These are phyloP conservation scores for Sanghuangporus baumii DNA, from an alignment of 1,284 basidiomycete genomes.

Conservation along the genomic window DNA sequence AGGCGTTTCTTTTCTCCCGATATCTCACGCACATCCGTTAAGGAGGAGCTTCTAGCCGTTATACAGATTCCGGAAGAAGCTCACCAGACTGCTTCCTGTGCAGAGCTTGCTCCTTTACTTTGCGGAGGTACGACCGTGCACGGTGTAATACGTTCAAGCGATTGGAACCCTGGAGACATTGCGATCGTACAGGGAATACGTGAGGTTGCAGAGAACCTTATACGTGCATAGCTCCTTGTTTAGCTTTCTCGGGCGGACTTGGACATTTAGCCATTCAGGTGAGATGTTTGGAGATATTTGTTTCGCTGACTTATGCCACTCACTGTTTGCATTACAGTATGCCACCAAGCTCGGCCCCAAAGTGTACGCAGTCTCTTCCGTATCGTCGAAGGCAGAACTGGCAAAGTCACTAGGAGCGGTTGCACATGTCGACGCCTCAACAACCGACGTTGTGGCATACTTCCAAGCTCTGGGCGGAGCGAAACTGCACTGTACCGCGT, in stretches of 20 bases:
- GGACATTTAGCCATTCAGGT: slow-evolving; percentile 26
- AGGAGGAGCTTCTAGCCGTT: not conserved
- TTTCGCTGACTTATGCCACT: not conserved
- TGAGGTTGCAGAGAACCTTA: not conserved
- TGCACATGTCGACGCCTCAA: slow-evolving; percentile 23
- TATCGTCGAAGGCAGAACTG: slow-evolving; percentile 25
- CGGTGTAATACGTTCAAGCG: slow-evolving; percentile 11
- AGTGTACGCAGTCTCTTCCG: slow-evolving; percentile 25
- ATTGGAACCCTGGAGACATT: slow-evolving; percentile 16
- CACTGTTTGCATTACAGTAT: slow-evolving; percentile 6
- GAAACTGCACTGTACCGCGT: slow-evolving; percentile 25
- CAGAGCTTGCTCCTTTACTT: slow-evolving; percentile 22
- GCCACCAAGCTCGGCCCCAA: slow-evolving; percentile 23
- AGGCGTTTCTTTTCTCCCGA: not conserved
- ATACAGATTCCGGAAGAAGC: slow-evolving; percentile 9
- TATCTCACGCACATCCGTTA: not conserved
- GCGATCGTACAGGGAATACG: slow-evolving; percentile 27
- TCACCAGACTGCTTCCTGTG: slow-evolving; percentile 1
- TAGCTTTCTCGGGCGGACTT: slow-evolving; percentile 22
- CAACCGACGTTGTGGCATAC: slow-evolving; percentile 24
- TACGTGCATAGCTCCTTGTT: not conserved
- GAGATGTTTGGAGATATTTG: not conserved
- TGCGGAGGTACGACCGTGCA: slow-evolving; percentile 24
- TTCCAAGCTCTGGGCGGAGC: slow-evolving; percentile 35
- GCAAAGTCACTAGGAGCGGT: slow-evolving; percentile 25